Evolutionary conservation across 1,139 yeast species (phyloP), one percentile per base, ranked within the genome.

Genomic region (Hyphopichia fennica): DNA sequence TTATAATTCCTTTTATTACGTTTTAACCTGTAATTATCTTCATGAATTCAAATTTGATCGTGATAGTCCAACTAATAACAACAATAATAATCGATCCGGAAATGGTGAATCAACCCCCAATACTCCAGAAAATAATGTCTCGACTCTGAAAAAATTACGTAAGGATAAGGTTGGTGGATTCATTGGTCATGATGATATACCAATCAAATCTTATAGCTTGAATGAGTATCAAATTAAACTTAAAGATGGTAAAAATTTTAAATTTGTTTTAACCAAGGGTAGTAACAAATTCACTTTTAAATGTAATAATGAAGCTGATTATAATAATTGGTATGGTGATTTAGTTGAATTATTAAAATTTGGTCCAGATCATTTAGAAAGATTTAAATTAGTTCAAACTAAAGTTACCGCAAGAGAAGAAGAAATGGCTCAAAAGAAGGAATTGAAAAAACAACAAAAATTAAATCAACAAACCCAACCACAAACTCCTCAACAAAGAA

Each of bases 11-110:
- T 60, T 52, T 51, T 72, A 65, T 50, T 72, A 70, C 43, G 60
- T 73, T 19, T 63, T 73, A 49, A 69, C 77, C 2, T 69, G 77
- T 50, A 73, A 72, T 52, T 73, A 68, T 46, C 55, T 73, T 27
- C 79, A 73, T 49, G 78, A 73, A 51, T 73, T 71, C 53, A 66
- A 61, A 45, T 56, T 69, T 39, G 77, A 70, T 34, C 51, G 51
- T 16, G 61, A 61, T 27, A 4, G 15, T 3, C 18, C 37, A 5
- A 9, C 14, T n/a, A 53, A 50, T 18, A n/a, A n/a, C n/a, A n/a
- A n/a, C n/a, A n/a, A n/a, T n/a, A n/a, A n/a, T n/a, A n/a, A n/a
- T n/a, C n/a, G n/a, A n/a, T n/a, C n/a, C n/a, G 34, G 35, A 11
- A 22, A 22, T 7, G 30, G 30, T 9, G 14, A 27, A 27, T 6